These are phyloP conservation scores for Ogataea wickerhamii DNA, from an alignment of 805 yeast genomes.

Conservation along the genomic window DNA sequence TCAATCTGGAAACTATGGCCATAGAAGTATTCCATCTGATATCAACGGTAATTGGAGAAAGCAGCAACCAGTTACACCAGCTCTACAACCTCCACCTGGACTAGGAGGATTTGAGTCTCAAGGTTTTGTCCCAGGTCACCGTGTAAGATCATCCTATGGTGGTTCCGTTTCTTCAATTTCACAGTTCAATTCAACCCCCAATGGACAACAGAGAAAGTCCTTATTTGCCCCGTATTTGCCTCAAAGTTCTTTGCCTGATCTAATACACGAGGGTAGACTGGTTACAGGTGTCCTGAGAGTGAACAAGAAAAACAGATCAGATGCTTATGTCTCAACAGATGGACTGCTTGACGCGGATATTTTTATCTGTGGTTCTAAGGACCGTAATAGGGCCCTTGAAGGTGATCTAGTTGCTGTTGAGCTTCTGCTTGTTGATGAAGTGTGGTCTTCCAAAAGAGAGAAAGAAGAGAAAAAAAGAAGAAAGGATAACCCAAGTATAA, in stretches of 20 bases:
- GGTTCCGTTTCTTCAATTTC: constrained; percentile 56
- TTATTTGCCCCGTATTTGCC: constrained; percentile 95
- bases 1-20: constrained; percentile 38
- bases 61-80: constrained; percentile 32
- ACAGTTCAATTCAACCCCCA: constrained; percentile 33
- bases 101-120: constrained; percentile 19
- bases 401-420: constrained; percentile 97
- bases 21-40: constrained; percentile 39
- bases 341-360: constrained; percentile 95
- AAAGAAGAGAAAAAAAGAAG: constrained; percentile 96
- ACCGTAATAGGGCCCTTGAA: constrained; percentile 94
- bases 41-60: constrained; percentile 65
- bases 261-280: constrained; percentile 83
- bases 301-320: constrained; percentile 93
- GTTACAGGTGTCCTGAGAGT: constrained; percentile 93
- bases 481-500: constrained; percentile 33
- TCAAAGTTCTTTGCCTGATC: constrained; percentile 85
- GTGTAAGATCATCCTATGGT: constrained; percentile 67
- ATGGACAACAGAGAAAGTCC: constrained; percentile 58
- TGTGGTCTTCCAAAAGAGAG: constrained; percentile 94
- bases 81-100: constrained; percentile 18
- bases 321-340: constrained; percentile 97
- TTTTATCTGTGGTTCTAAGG: constrained; percentile 96
- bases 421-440: constrained; percentile 91
- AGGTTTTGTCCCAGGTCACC: constrained; percentile 72